A percentile compares a stretch with the other conserved stretches of the same genome.
phyloP scores from a whole-genome alignment of 2,329 filamentous ascomycete species.

The Westerdykella ornata region DNA sequence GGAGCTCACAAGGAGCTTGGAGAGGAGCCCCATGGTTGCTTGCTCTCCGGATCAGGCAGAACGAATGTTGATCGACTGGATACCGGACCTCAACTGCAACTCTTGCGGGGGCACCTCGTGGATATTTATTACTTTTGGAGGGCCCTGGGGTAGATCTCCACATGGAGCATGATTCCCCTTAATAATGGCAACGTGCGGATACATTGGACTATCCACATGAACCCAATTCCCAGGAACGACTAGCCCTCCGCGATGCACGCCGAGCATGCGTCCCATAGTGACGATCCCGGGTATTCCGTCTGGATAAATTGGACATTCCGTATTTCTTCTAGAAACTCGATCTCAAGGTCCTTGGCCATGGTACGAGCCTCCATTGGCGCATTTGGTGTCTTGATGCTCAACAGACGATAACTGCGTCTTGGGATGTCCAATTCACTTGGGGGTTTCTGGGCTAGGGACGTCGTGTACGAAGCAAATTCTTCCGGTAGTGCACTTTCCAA shows the following conservation, averaged over 20 bases:
- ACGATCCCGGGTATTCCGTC: constrained; percentile 25
- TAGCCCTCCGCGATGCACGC: constrained; percentile 3
- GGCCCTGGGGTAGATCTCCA: not conserved
- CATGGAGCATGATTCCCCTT: not conserved
- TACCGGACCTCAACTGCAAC: not conserved
- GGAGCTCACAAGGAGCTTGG: constrained; percentile 19
- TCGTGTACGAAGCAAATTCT: constrained; percentile 17
- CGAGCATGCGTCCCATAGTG: constrained; percentile 16
- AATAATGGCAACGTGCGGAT: too few species aligned
- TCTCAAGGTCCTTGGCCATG: not conserved
- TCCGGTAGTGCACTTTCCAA: constrained; percentile 10
- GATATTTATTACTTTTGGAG: not conserved
- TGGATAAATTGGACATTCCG: constrained; percentile 21
- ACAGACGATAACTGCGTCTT: too few species aligned
- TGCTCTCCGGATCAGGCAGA: not conserved
- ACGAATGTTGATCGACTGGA: not conserved
- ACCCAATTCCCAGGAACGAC: constrained; percentile 1
- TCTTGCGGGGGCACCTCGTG: not conserved
- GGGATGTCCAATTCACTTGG: too few species aligned
- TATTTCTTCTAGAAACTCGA: constrained; percentile 1
- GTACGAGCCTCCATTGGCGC: not conserved
- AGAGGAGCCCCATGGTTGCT: constrained; percentile 26
- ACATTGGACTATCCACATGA: not conserved
- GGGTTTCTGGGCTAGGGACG: not conserved
- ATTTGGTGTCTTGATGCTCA: not conserved